phyloP scores from a whole-genome alignment of 1,284 basidiomycete genomes.

The Apiotrichum akiyoshidainum region DNA sequence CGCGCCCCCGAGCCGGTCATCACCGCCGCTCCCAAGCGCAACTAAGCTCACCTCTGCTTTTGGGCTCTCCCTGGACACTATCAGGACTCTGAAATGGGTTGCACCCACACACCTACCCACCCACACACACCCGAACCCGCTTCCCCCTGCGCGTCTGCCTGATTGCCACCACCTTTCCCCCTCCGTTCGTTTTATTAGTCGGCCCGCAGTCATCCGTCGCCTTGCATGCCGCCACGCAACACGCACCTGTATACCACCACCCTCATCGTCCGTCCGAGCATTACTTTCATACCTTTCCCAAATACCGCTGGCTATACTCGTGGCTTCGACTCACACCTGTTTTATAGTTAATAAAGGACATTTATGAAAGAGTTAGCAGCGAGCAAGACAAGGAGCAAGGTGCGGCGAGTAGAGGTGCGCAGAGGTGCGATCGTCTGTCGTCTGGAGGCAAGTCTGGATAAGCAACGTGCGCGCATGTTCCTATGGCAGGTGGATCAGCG shows the following conservation, averaged over 20 bases:
- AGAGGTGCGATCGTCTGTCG: no score
- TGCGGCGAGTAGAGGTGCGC: no score
- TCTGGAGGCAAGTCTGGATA: no score
- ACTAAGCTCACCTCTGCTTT: neutral
- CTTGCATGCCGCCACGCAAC: neutral
- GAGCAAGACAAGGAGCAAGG: neutral
- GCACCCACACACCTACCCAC: no score
- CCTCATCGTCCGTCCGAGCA: conserved; percentile 3
- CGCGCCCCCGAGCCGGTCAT: conserved; percentile 9
- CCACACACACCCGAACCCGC: no score
- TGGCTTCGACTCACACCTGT: neutral
- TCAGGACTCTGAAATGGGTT: neutral
- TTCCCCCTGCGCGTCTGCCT: neutral
- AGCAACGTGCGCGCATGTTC: no score
- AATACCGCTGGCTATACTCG: neutral
- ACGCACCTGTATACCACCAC: neutral
- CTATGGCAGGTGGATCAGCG: no score
- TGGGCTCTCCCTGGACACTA: neutral
- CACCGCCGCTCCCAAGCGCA: conserved; percentile 16
- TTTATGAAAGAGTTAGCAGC: conserved; percentile 2
- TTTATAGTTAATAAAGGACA: conserved; percentile 3
- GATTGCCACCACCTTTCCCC: neutral
- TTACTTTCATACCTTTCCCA: neutral
- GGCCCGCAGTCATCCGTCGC: neutral
- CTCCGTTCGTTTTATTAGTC: neutral